phyloP scores from a whole-genome alignment of 305 asterid genomes.

The Fraxinus velutina region DNA sequence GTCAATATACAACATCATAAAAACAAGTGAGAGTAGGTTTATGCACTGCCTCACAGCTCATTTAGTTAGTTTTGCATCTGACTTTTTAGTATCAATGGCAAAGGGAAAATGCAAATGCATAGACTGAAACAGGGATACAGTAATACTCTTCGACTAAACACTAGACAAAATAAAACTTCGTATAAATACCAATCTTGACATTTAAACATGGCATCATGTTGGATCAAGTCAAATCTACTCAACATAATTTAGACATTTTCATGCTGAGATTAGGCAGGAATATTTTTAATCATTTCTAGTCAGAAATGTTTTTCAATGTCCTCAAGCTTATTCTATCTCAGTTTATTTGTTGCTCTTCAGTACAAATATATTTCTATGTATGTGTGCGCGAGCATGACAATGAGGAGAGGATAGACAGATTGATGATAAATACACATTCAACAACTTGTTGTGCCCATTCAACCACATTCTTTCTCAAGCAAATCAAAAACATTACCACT shows the following conservation, averaged over 20 bases:
- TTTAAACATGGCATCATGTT: neutral
- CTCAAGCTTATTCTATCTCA: constrained; percentile 6
- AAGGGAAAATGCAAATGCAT: neutral
- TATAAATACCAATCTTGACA: neutral
- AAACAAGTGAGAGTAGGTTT: neutral
- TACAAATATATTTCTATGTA: neutral
- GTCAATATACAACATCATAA: neutral
- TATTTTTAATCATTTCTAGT: constrained; percentile 3
- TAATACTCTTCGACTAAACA: neutral
- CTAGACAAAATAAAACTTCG: neutral
- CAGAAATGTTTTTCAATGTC: neutral
- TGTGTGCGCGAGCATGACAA: neutral
- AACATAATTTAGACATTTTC: neutral
- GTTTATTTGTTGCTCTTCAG: neutral
- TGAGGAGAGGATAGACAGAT: neutral
- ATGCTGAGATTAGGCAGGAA: neutral
- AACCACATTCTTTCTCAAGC: neutral
- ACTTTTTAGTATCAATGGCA: neutral
- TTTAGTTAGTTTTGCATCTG: neutral
- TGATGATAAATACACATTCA: neutral
- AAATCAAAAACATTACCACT: neutral
- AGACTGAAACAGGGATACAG: neutral
- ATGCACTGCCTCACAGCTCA: neutral
- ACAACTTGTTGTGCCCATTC: neutral
- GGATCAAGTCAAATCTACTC: neutral